These are phyloP conservation scores for Apocynum venetum DNA, from an alignment of 257 asterid species.

Conservation along the genomic window DNA sequence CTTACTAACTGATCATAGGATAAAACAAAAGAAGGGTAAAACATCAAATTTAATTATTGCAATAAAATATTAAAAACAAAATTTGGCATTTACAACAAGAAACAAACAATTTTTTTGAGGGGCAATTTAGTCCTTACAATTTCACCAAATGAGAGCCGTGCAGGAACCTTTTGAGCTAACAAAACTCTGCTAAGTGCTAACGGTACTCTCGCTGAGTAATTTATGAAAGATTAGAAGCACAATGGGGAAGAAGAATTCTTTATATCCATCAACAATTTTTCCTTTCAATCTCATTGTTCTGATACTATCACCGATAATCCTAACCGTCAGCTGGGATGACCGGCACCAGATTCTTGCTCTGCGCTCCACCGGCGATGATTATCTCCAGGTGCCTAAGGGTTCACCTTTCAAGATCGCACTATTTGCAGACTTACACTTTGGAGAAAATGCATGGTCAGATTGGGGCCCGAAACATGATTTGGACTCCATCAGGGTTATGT, in stretches of 20 bases:
- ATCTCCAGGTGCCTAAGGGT: slow-evolving; percentile 40
- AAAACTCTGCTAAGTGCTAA: neutral
- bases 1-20: neutral
- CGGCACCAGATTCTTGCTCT: slow-evolving; percentile 5
- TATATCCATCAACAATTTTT: neutral
- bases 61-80: neutral
- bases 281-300: neutral
- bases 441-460: slow-evolving; percentile 76
- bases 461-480: slow-evolving; percentile 84
- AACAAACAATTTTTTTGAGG: neutral
- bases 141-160: neutral
- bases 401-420: slow-evolving; percentile 63
- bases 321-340: slow-evolving; percentile 17
- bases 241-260: slow-evolving; percentile 10
- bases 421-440: slow-evolving; percentile 90
- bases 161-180: neutral
- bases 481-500: slow-evolving; percentile 57
- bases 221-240: neutral
- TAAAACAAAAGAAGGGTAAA: neutral
- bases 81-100: neutral
- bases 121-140: neutral
- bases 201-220: neutral
- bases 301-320: slow-evolving; percentile 9
- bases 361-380: slow-evolving; percentile 23
- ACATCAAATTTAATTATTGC: neutral